A percentile compares a stretch with the other conserved stretches of the same genome.
phyloP scores from a whole-genome alignment of 2,329 filamentous ascomycete genomes.

The Pseudogymnoascus sp. region DNA sequence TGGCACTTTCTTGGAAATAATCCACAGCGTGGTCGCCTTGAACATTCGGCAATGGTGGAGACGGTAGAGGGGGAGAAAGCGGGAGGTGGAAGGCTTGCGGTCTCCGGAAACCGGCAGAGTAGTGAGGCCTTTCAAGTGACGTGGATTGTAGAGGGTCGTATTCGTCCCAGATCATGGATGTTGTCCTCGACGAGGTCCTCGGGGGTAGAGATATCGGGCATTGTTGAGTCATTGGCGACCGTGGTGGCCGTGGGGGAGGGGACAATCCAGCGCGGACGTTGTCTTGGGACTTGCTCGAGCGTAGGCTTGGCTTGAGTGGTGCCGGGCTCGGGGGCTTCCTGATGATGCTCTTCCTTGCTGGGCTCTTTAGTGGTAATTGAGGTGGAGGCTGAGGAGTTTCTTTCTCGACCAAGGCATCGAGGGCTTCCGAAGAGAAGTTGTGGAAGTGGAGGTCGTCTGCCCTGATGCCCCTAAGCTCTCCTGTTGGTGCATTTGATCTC shows the following conservation, averaged over 20 bases:
- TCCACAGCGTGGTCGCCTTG: neutral
- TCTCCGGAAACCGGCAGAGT: slow-evolving; percentile 37
- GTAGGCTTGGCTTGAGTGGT: neutral
- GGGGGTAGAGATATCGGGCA: slow-evolving; percentile 40
- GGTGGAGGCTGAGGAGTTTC: slow-evolving; percentile 16
- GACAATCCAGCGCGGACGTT: slow-evolving; percentile 23
- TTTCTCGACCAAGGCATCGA: slow-evolving; percentile 20
- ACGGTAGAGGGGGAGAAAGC: slow-evolving; percentile 24
- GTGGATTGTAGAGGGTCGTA: slow-evolving; percentile 31
- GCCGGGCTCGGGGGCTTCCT: neutral
- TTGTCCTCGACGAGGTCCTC: slow-evolving; percentile 45
- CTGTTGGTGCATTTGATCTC: slow-evolving; percentile 29
- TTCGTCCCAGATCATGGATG: slow-evolving; percentile 37
- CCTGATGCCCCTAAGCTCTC: slow-evolving; percentile 31
- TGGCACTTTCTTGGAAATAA: neutral
- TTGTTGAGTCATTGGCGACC: slow-evolving; percentile 34
- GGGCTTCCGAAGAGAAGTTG: slow-evolving; percentile 40
- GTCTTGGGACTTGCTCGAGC: slow-evolving; percentile 35
- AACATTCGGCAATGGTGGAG: slow-evolving; percentile 21
- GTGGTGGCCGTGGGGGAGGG: slow-evolving; percentile 40
- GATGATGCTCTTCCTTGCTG: slow-evolving; percentile 4
- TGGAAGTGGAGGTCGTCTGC: slow-evolving; percentile 37
- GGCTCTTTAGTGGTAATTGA: slow-evolving; percentile 2
- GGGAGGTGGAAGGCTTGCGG: slow-evolving; percentile 33
- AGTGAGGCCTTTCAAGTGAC: slow-evolving; percentile 36